Evolutionary conservation across 345 rosid genomes (phyloP), one percentile per base, ranked within the genome.

Genomic region (Cardamine chenopodiifolia): DNA sequence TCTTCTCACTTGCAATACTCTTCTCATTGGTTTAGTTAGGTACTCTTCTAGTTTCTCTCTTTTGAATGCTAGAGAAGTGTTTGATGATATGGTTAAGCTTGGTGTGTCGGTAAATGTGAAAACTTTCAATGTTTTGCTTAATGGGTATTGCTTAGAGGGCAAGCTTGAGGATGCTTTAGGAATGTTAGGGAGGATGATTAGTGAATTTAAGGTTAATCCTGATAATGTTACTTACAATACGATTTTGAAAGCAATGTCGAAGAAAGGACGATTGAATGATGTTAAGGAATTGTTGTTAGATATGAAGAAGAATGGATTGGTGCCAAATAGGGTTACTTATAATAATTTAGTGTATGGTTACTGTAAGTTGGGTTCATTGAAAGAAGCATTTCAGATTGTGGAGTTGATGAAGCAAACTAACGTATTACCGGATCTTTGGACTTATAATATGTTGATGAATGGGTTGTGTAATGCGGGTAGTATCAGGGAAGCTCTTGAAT

Each of bases 211-310:
- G 40, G 83, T 89, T 22, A 2, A 31, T 35, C 97, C 95, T 0
- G 93, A 91, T 83, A 84, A 74, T 34, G 83, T 90, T 4, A 81
- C 88, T 0, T 94, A 87, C 82, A 91, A 88, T 77, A 91, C 96
- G 7, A 71, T 94, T 53, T 78, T 91, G 67, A 88, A 85, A 79
- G 86, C 81, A 4, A 62, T 91, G 73, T 82, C 82, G 59, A 91
- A 94, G 92, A 91, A 82, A 74, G 93, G 97, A 5, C 89, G 81
- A 81, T 74, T 94, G 82, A 83, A 63, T 69, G 91, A 86, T 78
- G 87, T 86, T 20, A 82, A 86, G 85, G 82, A 83, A 25, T 74
- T 91, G 82, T 78, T 94, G 87, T 72, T 54, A 50, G 88, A 84
- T 53, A 91, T 90, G 96, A 90, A 85, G 83, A 82, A 65, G 39